phyloP scores from a whole-genome alignment of 495 filamentous ascomycete genomes.

The Lentithecium fluviatile region DNA sequence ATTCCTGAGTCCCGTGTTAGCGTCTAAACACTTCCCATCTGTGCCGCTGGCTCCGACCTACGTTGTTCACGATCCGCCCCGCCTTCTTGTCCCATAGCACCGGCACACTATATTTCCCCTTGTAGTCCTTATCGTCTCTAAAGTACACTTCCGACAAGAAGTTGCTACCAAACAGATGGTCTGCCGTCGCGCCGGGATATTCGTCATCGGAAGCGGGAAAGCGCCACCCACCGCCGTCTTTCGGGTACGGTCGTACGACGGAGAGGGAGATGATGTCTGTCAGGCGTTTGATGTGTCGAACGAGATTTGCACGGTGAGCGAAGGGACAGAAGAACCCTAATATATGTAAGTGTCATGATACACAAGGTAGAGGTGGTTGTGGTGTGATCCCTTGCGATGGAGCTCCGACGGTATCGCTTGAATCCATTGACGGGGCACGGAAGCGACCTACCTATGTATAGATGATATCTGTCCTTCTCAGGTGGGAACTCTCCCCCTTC shows the following conservation, averaged over 20 bases:
- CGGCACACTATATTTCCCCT: slow-evolving; percentile 56
- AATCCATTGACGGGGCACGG: no score
- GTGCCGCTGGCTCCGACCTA: no score
- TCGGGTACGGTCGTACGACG: slow-evolving; percentile 47
- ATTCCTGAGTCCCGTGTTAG: slow-evolving; percentile 41
- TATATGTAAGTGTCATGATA: no score
- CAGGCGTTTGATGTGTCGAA: slow-evolving; percentile 40
- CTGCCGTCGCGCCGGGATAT: slow-evolving; percentile 53
- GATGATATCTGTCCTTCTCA: slow-evolving; percentile 42
- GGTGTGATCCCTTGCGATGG: no score
- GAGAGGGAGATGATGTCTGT: slow-evolving; percentile 41
- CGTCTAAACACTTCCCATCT: no score
- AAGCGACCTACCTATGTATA: slow-evolving; percentile 40
- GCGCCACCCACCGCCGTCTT: slow-evolving; percentile 48
- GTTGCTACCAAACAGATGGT: slow-evolving; percentile 51
- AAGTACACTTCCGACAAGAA: slow-evolving; percentile 57
- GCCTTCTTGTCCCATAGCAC: slow-evolving; percentile 57
- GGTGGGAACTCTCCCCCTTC: slow-evolving; percentile 40
- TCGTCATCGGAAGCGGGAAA: slow-evolving; percentile 51
- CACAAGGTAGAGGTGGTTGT: no score
- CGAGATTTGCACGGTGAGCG: slow-evolving; percentile 49
- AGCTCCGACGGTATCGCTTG: background rate
- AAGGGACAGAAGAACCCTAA: slow-evolving; percentile 57
- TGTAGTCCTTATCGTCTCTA: slow-evolving; percentile 51
- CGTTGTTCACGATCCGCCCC: slow-evolving; percentile 52